These are phyloP conservation scores for Acrocalymma vagum DNA, from an alignment of 2,329 filamentous ascomycete genomes.

Conservation along the genomic window DNA sequence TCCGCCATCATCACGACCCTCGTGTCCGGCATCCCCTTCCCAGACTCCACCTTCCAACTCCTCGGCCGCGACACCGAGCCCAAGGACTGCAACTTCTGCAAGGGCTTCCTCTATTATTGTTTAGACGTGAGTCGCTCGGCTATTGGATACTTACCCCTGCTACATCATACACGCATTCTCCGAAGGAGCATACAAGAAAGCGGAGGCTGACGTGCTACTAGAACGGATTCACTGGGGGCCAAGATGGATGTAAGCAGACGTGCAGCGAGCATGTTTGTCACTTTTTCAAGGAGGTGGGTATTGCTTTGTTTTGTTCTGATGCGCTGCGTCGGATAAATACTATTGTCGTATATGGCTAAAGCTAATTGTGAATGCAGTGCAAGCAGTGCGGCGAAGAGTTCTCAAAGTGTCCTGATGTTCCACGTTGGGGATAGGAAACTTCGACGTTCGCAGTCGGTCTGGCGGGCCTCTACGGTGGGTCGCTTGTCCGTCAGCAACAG, in stretches of 20 bases:
- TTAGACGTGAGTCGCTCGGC: slow-evolving; percentile 15
- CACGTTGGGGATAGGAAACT: no score
- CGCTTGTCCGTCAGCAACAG: no score
- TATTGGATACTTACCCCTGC: no score
- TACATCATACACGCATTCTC: no score
- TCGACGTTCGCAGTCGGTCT: no score
- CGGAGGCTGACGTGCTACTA: slow-evolving; percentile 5
- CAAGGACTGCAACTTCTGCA: slow-evolving; percentile 17
- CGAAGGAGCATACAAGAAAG: no score
- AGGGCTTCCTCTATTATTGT: slow-evolving; percentile 16
- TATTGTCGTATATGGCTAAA: no score
- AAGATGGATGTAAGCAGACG: slow-evolving; percentile 18
- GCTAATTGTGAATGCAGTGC: not conserved
- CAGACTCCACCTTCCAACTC: not conserved
- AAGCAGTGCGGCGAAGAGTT: slow-evolving; percentile 7
- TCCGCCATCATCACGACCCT: slow-evolving; percentile 2
- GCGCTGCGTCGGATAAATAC: no score
- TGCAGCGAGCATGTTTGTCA: slow-evolving; percentile 25
- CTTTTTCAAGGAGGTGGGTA: slow-evolving; percentile 9
- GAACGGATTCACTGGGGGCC: slow-evolving; percentile 20
- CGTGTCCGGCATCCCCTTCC: slow-evolving; percentile 3
- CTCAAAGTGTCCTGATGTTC: slow-evolving; percentile 10
- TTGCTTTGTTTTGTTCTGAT: not conserved
- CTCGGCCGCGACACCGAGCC: slow-evolving; percentile 2
- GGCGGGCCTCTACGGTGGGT: no score